Percentiles rank a stretch among this genome's conserved stretches.
phyloP scores from a whole-genome alignment of 2,329 filamentous ascomycete genomes.

The Fusarium acutatum region DNA sequence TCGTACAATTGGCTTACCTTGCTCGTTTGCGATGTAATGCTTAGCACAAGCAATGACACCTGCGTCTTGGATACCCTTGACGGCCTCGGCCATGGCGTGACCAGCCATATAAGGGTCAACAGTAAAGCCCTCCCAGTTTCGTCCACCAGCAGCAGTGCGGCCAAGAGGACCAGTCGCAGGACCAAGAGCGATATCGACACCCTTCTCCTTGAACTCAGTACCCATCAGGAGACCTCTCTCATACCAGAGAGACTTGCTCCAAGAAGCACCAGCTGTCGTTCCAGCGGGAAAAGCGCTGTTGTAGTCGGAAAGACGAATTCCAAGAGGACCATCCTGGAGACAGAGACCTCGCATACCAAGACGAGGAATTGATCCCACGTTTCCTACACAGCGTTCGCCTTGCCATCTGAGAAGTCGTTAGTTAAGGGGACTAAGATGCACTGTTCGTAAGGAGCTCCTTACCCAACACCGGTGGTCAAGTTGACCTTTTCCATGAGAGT shows the following conservation, averaged over 20 bases:
- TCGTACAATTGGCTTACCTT: constrained; percentile 50
- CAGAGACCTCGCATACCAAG: constrained; percentile 79
- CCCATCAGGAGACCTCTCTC: constrained; percentile 59
- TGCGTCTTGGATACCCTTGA: constrained; percentile 82
- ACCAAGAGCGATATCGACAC: constrained; percentile 75
- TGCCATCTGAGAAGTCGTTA: constrained; percentile 44
- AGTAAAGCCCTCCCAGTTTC: constrained; percentile 74
- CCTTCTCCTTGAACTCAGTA: constrained; percentile 76
- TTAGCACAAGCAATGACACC: constrained; percentile 87
- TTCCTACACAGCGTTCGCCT: constrained; percentile 79
- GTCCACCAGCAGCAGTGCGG: constrained; percentile 55
- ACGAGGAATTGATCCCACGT: constrained; percentile 74
- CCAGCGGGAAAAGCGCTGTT: constrained; percentile 83
- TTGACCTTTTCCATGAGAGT: constrained; percentile 93
- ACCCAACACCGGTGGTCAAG: constrained; percentile 89
- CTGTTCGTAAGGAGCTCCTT: constrained; percentile 44
- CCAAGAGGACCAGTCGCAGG: constrained; percentile 59
- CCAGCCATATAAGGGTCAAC: constrained; percentile 81
- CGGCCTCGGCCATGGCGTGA: constrained; percentile 73
- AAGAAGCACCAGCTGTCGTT: constrained; percentile 83
- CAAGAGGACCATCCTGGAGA: constrained; percentile 85
- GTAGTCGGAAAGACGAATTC: constrained; percentile 80
- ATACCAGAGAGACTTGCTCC: constrained; percentile 74
- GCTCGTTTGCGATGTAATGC: constrained; percentile 78
- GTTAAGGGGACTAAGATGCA: not conserved